These are phyloP conservation scores for Cadophora sp. DNA, from an alignment of 2,329 filamentous ascomycete species.

Conservation along the genomic window DNA sequence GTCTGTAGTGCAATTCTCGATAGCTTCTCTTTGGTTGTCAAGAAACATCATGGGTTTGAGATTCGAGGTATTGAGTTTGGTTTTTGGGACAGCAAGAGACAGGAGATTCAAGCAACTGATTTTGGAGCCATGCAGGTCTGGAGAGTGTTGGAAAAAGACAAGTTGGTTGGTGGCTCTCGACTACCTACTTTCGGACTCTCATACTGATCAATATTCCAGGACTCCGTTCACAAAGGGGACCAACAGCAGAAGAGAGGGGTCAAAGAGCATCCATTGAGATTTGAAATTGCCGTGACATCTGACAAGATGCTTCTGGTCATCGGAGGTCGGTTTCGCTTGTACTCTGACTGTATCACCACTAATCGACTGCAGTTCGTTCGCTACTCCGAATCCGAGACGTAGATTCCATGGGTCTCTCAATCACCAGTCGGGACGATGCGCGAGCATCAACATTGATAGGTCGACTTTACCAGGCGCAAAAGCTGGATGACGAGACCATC, in stretches of 20 bases:
- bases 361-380: neutral
- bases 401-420: neutral
- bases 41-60: constrained; percentile 9
- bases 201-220: neutral
- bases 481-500: constrained; percentile 10
- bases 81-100: constrained; percentile 9
- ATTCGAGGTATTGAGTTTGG: constrained; percentile 3
- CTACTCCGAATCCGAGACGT: constrained; percentile 12
- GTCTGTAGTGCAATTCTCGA: neutral
- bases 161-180: constrained; percentile 13
- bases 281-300: constrained; percentile 10
- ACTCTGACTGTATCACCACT: constrained; percentile 7
- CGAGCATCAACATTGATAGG: constrained; percentile 1
- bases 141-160: constrained; percentile 9
- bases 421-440: constrained; percentile 10
- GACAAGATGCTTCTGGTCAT: constrained; percentile 14
- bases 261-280: constrained; percentile 16
- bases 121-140: constrained; percentile 12
- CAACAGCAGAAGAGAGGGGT: constrained; percentile 2
- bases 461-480: constrained; percentile 3
- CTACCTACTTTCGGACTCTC: neutral
- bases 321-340: constrained; percentile 10
- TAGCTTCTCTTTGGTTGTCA: constrained; percentile 2
- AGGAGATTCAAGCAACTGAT: constrained; percentile 3
- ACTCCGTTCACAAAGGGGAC: constrained; percentile 6